Base-by-base conservation (phyloP, 2,329 filamentous ascomycete genomes). In the Sporothrix inflata region DNA sequence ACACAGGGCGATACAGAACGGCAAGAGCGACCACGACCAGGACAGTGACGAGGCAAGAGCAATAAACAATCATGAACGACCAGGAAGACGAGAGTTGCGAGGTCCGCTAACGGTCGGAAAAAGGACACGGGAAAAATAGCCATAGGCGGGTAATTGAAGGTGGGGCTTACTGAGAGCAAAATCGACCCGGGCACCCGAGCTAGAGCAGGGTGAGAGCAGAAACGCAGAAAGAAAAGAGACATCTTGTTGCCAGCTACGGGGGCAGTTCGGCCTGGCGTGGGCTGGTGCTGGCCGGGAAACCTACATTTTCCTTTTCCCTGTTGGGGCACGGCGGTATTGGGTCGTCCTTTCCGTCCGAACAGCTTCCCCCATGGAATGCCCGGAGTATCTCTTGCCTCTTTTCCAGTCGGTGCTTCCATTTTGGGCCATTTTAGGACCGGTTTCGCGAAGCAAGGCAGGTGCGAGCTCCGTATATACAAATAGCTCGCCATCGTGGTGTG, bases 81-180 rank as follows among this genome's bases (percentile, higher is more conserved):
- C 21, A 51, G 57, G 34, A 70, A 40, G 40, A 66, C 34, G 34
- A 47, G 16, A 38, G 47, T 9, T 45, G 53, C 21, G 4, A 68
- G 40, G 69, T 61, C 38, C 65, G 53, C 30, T 63, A 70, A 66
- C 57, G 70, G 49, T 71, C 72, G 72, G 55, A 72, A 74, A 71
- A 67, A 53, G 47, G 61, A 60, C 53, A 72, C 72, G 74, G 74
- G 63, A 74, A 75, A 71, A 66, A 67, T 70, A 69, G 55, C 57
- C 66, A 70, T 72, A 72, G 71, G 60, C 66, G 73, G 70, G 69
- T 67, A 57, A 71, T 67, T 66, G 45, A 61, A 42, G 74, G 74
- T 75, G 74, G 74, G 74, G 73, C 73, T 72, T 67, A 72, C 70
- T 74, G 70, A 71, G 70, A 69, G 14, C 30, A 42, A 30, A 45